phyloP scores from a whole-genome alignment of 2,329 filamentous ascomycete species.

The Pestalotiopsis sp. region DNA sequence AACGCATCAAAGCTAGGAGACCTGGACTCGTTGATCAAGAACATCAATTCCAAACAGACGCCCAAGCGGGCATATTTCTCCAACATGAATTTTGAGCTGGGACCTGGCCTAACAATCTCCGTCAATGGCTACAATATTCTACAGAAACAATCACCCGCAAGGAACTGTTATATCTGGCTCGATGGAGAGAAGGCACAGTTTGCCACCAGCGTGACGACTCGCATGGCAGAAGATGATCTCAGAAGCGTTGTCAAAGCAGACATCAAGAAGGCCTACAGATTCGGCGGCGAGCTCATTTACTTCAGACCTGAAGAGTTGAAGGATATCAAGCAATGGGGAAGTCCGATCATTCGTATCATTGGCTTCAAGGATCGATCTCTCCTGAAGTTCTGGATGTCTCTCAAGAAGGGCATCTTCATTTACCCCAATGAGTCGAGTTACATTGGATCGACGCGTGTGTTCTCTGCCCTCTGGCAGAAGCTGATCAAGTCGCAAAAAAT shows the following conservation, averaged over 20 bases:
- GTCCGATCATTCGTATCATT: conserved; percentile 81
- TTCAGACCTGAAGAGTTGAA: conserved; percentile 86
- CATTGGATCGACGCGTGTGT: conserved; percentile 88
- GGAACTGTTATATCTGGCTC: conserved; percentile 85
- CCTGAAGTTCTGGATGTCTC: conserved; percentile 80
- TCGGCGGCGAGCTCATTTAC: conserved; percentile 84
- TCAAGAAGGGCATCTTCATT: conserved; percentile 86
- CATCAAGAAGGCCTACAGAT: conserved; percentile 91
- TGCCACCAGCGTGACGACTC: conserved; percentile 70
- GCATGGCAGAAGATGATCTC: conserved; percentile 75
- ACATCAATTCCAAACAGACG: conserved; percentile 86
- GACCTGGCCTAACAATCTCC: conserved; percentile 80
- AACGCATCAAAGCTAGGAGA: conserved; percentile 68
- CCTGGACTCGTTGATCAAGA: conserved; percentile 78
- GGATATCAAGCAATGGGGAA: conserved; percentile 75
- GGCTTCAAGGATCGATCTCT: conserved; percentile 84
- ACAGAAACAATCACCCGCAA: conserved; percentile 77
- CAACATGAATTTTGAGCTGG: conserved; percentile 83
- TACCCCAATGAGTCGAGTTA: conserved; percentile 91
- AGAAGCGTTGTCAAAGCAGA: conserved; percentile 77
- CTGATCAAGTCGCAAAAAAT: conserved; percentile 77
- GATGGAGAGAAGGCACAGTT: conserved; percentile 85
- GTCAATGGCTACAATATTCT: conserved; percentile 92
- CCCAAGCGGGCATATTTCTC: conserved; percentile 85
- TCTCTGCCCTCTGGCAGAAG: conserved; percentile 87